Percentiles rank a stretch among this genome's conserved stretches.
Conservation (phyloP, 225 moss, liverwort and hornwort genomes). For the Takakia lepidozioides region DNA sequence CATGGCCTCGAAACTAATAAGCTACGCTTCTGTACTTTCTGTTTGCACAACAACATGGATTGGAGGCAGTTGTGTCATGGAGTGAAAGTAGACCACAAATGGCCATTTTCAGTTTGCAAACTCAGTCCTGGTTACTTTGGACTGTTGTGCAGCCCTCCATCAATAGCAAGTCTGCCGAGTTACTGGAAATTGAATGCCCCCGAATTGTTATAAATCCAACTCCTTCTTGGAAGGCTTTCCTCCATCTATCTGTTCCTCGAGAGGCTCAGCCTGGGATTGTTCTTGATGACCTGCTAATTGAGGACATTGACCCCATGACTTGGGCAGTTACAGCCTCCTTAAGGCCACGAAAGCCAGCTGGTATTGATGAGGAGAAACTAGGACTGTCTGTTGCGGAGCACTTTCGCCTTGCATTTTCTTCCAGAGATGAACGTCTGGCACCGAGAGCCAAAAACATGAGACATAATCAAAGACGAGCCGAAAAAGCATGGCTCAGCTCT, state of each 20-base stretch:
- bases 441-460: constrained; percentile 93
- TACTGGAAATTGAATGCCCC: constrained; percentile 53
- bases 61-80: not conserved
- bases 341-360: constrained; percentile 3
- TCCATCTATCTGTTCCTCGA: constrained; percentile 53
- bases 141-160: constrained; percentile 65
- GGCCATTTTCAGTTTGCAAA: no score
- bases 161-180: constrained; percentile 56
- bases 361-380: constrained; percentile 7
- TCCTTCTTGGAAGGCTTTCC: constrained; percentile 46
- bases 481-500: constrained; percentile 88
- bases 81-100: no score
- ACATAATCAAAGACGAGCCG: constrained; percentile 84
- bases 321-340: constrained; percentile 43
- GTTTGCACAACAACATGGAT: not conserved
- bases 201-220: constrained; percentile 81
- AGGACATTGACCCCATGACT: constrained; percentile 73
- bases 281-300: constrained; percentile 58
- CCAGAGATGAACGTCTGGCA: constrained; percentile 84
- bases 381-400: constrained; percentile 73
- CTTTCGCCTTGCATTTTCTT: constrained; percentile 77
- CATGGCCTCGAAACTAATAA: no score
- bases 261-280: constrained; percentile 57
- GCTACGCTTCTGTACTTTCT: not conserved
- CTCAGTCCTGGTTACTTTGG: no score